Base-by-base conservation (phyloP, 2,329 filamentous ascomycete species). In the Capronia coronata region DNA sequence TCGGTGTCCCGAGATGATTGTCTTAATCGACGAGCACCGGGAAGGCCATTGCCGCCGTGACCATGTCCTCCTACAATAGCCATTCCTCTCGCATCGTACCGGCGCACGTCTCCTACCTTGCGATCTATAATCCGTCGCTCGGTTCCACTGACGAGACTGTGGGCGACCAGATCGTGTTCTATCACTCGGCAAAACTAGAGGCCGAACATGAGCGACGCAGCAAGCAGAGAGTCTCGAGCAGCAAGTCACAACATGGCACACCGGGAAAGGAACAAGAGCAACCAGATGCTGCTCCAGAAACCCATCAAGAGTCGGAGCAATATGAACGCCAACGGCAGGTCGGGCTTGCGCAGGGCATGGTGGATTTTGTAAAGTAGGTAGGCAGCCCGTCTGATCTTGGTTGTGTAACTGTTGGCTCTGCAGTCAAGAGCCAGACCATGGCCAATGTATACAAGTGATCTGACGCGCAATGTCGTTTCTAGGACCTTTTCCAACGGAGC, bases 331-430 rank as follows among this genome's bases (percentile, higher is more conserved):
- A 97, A 62, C 80, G 93, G 57, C 90, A 96, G 73, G 89, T 98
- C 65, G 93, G 93, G 30, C 80, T 98, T 56, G 93, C 93, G 34
- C 93, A 98, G 71, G 93, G 90, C 65, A 95, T 97, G 84, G 84
- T 94, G 51, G 86, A 83, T 65, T 98, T 98, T 71, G 86, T 87
- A 59, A 79, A 75, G 79, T 83, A 69, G 54, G 69, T 61, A 54
- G 47, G 56, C 49, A 51, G 38, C 45, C 11, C 21, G 18, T 10
- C 19, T 39, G 3, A 32, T 32, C 6, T n/a, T n/a, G 6, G 23
- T 27, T 27, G 23, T 27, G 19, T 22, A 18, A 48, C 45, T 43
- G 27, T 37, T 25, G 39, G 35, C 18, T 49, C 30, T 48, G n/a
- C n/a, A n/a, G n/a, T n/a, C n/a, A n/a, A n/a, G n/a, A n/a, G n/a